Conservation (phyloP, 2,329 filamentous ascomycete genomes). For the Exophiala sp. region DNA sequence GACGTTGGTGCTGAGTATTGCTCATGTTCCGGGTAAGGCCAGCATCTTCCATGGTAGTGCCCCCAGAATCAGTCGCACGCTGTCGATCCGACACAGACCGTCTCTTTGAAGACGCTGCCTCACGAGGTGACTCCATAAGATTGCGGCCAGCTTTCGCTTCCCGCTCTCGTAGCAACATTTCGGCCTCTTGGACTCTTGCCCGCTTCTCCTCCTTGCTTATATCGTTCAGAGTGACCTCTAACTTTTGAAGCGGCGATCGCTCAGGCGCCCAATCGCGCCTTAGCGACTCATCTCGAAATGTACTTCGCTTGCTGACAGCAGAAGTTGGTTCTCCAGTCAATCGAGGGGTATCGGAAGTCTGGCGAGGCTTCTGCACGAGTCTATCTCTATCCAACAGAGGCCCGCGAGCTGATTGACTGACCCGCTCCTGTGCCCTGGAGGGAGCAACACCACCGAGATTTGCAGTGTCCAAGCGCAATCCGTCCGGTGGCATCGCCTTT, state of each 20-base stretch:
- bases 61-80: slow-evolving; percentile 6
- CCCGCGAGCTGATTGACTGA: slow-evolving; percentile 9
- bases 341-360: slow-evolving; percentile 11
- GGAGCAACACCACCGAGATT: slow-evolving; percentile 10
- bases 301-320: slow-evolving; percentile 21
- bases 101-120: slow-evolving; percentile 1
- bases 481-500: slow-evolving; percentile 14
- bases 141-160: slow-evolving; percentile 27
- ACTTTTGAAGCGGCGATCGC: slow-evolving; percentile 83
- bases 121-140: slow-evolving; percentile 4
- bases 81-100: slow-evolving; percentile 10
- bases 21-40: slow-evolving; percentile 33
- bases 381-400: slow-evolving; percentile 1
- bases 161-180: slow-evolving; percentile 61
- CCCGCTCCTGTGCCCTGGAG: slow-evolving; percentile 3
- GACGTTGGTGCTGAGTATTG: slow-evolving; percentile 35
- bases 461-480: slow-evolving; percentile 15
- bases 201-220: slow-evolving; percentile 96
- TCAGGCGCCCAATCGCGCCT: slow-evolving; percentile 62
- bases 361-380: slow-evolving; percentile 10
- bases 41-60: slow-evolving; percentile 30
- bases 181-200: slow-evolving; percentile 74
- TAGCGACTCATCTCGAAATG: slow-evolving; percentile 26
- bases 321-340: slow-evolving; percentile 16
- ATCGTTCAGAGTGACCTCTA: slow-evolving; percentile 83